Evolutionary conservation across 1,284 basidiomycete species (phyloP).

Genomic region (Tremellales sp.): DNA sequence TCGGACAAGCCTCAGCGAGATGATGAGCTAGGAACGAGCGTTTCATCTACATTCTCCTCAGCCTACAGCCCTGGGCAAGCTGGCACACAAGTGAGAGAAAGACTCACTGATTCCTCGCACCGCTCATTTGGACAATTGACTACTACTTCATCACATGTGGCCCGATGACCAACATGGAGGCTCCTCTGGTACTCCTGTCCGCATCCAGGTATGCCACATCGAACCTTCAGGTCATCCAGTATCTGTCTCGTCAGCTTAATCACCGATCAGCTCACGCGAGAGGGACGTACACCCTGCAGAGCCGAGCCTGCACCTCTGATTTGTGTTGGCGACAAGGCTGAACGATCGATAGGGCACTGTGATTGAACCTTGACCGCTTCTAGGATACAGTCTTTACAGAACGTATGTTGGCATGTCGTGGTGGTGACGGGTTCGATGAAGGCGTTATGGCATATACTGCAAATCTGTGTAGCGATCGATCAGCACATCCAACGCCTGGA

Average conservation of each 20-base stretch:
- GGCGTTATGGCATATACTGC: slow-evolving; percentile 79
- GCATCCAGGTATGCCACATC: slow-evolving; percentile 60
- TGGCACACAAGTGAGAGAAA: background rate
- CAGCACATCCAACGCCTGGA: background rate
- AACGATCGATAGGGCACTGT: slow-evolving; percentile 77
- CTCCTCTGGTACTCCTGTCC: slow-evolving; percentile 64
- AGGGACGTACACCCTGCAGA: slow-evolving; percentile 19
- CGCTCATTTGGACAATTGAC: slow-evolving; percentile 53
- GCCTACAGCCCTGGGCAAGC: background rate
- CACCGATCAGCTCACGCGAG: background rate
- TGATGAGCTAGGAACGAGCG: no score
- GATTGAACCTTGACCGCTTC: slow-evolving; percentile 55
- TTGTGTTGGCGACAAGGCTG: slow-evolving; percentile 50
- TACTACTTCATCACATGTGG: slow-evolving; percentile 60
- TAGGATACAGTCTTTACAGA: slow-evolving; percentile 70
- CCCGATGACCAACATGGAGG: slow-evolving; percentile 61
- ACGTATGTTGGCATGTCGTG: slow-evolving; percentile 71
- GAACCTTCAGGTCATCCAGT: slow-evolving; percentile 74
- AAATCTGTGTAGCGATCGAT: slow-evolving; percentile 51
- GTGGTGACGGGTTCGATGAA: slow-evolving; percentile 68
- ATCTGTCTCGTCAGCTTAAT: slow-evolving; percentile 53
- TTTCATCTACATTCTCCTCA: no score
- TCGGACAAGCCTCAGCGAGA: no score
- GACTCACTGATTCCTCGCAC: slow-evolving; percentile 18
- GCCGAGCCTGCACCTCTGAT: slow-evolving; percentile 21